phyloP scores from a whole-genome alignment of 2,329 filamentous ascomycete genomes.

The Cladosporium phlei region DNA sequence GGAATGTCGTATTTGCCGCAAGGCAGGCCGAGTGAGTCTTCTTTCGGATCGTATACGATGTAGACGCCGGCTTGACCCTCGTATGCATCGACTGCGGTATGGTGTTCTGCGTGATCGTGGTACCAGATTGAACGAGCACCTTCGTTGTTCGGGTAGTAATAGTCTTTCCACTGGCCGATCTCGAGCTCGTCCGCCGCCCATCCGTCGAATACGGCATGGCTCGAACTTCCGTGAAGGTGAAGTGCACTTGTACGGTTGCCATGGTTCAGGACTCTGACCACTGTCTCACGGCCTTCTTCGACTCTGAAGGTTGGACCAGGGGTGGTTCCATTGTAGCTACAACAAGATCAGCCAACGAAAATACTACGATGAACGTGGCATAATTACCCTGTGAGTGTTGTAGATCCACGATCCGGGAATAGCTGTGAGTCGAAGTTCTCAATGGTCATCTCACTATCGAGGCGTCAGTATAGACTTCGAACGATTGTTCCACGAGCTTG shows the following conservation, averaged over 20 bases:
- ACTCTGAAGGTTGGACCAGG: constrained; percentile 53
- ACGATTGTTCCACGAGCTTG: too few species aligned
- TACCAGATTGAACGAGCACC: constrained; percentile 55
- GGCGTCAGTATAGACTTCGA: too few species aligned
- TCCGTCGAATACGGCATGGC: constrained; percentile 40
- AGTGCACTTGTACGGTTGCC: constrained; percentile 42
- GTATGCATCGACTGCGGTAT: constrained; percentile 53
- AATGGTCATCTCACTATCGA: constrained; percentile 43
- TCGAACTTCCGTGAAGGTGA: constrained; percentile 54
- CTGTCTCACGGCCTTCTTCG: constrained; percentile 46
- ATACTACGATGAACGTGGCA: too few species aligned
- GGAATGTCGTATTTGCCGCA: constrained; percentile 51
- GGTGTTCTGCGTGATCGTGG: constrained; percentile 43
- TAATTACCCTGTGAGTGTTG: constrained; percentile 40
- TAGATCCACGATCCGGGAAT: constrained; percentile 39
- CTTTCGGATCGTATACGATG: constrained; percentile 48
- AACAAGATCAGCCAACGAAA: neutral
- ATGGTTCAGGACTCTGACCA: constrained; percentile 53
- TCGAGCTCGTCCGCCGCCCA: constrained; percentile 52
- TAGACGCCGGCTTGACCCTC: constrained; percentile 55
- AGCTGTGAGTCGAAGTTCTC: constrained; percentile 38
- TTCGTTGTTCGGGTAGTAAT: constrained; percentile 57
- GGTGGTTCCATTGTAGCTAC: constrained; percentile 41
- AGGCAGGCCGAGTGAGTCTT: constrained; percentile 48
- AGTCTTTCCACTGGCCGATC: constrained; percentile 52